These are phyloP conservation scores for Xylaria sp. DNA, from an alignment of 2,329 filamentous ascomycete genomes.

Conservation along the genomic window DNA sequence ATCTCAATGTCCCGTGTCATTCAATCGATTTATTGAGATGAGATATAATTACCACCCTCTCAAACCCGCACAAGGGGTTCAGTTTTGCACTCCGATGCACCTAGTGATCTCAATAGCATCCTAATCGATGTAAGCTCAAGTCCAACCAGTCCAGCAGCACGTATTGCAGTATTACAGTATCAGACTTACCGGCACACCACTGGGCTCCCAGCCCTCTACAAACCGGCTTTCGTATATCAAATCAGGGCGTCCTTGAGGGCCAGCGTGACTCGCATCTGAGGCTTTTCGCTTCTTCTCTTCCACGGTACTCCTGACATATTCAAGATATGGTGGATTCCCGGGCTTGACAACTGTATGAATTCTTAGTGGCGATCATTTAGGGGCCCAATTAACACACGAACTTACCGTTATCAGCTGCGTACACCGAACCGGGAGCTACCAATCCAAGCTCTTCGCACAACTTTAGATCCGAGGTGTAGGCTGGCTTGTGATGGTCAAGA, in stretches of 20 bases:
- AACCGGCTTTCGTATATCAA: constrained; percentile 68
- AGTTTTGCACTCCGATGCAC: constrained; percentile 49
- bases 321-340: constrained; percentile 70
- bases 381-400: no score
- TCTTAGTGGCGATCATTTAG: no score
- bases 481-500: constrained; percentile 79
- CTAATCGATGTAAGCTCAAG: constrained; percentile 43
- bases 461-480: constrained; percentile 75
- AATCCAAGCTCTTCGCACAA: constrained; percentile 72
- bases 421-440: constrained; percentile 62
- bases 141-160: no score
- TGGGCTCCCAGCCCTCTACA: constrained; percentile 68
- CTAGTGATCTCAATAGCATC: constrained; percentile 69
- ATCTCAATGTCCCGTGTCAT: no score
- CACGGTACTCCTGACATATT: constrained; percentile 69
- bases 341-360: constrained; percentile 66
- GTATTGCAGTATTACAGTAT: no score
- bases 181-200: constrained; percentile 64
- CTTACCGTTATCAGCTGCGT: constrained; percentile 66
- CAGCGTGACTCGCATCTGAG: constrained; percentile 35
- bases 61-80: no score
- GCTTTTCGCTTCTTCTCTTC: constrained; percentile 59
- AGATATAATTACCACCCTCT: no score
- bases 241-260: constrained; percentile 59
- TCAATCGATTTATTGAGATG: no score